phyloP scores from a whole-genome alignment of 2,329 filamentous ascomycete species.

The Neofusicoccum sp. region DNA sequence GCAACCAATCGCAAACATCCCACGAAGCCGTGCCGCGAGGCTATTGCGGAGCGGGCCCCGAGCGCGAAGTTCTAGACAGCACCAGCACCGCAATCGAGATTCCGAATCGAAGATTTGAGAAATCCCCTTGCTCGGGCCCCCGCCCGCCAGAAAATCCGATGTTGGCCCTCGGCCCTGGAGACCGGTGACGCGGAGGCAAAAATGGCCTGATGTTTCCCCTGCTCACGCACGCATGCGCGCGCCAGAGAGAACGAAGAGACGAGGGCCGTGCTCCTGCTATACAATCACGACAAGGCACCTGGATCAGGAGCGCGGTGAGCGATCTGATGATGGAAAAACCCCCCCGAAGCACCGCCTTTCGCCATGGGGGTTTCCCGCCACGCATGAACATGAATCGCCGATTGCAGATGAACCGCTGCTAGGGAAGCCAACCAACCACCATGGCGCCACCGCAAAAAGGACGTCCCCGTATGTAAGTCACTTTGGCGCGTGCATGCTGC shows the following conservation, averaged over 20 bases:
- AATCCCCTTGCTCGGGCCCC: not conserved
- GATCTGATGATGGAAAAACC: no score
- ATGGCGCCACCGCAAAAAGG: no score
- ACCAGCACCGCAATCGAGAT: not conserved
- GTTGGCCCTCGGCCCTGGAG: not conserved
- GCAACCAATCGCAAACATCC: not conserved
- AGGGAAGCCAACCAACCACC: no score
- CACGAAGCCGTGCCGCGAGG: no score
- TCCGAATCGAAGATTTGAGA: not conserved
- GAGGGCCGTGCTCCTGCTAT: not conserved
- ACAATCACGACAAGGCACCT: no score
- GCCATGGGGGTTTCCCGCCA: not conserved
- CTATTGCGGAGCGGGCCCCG: not conserved
- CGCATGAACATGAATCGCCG: constrained; percentile 2
- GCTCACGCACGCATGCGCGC: no score
- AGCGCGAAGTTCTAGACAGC: not conserved
- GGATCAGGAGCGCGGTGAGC: no score
- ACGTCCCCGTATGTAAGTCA: no score
- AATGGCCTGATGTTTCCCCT: not conserved
- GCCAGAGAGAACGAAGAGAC: not conserved
- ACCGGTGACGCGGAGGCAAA: not conserved
- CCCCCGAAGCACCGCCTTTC: not conserved
- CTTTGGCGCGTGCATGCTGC: no score
- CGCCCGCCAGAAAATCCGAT: not conserved
- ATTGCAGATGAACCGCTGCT: not conserved